phyloP scores from a whole-genome alignment of 1,284 basidiomycete genomes.

The Ceratobasidium sp. region DNA sequence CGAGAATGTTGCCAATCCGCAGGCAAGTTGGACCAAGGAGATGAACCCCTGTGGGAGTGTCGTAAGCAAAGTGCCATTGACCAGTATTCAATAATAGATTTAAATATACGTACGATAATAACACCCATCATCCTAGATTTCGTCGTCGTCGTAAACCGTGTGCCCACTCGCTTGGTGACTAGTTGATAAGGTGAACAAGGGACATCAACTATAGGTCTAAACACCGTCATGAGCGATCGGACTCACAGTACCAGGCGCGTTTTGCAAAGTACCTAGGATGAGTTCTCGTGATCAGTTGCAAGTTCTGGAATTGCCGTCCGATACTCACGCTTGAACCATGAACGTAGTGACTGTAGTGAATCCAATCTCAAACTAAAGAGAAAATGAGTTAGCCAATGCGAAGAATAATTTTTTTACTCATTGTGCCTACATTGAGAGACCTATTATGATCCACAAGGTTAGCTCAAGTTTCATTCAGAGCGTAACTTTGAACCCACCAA shows the following conservation, averaged over 20 bases:
- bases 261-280: conserved; percentile 47
- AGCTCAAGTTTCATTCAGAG: background rate
- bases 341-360: conserved; percentile 45
- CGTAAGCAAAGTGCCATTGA: conserved; percentile 24
- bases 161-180: conserved; percentile 9
- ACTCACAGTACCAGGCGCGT: conserved; percentile 47
- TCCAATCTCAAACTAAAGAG: conserved; percentile 11
- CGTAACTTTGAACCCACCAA: conserved; percentile 43
- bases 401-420: background rate
- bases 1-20: conserved; percentile 10
- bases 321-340: conserved; percentile 46
- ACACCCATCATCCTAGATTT: conserved; percentile 45
- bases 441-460: conserved; percentile 46
- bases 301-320: background rate
- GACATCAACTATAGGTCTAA: background rate
- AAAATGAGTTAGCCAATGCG: background rate
- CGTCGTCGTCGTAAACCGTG: conserved; percentile 42
- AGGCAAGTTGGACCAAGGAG: conserved; percentile 19
- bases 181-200: background rate
- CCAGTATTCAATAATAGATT: conserved; percentile 40
- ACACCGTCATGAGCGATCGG: background rate
- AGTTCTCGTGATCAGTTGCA: conserved; percentile 27
- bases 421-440: conserved; percentile 46
- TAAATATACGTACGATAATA: conserved; percentile 45
- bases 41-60: conserved; percentile 5